phyloP scores from a whole-genome alignment of 1,284 basidiomycete species.

The Melanopsichium pennsylvanicum region DNA sequence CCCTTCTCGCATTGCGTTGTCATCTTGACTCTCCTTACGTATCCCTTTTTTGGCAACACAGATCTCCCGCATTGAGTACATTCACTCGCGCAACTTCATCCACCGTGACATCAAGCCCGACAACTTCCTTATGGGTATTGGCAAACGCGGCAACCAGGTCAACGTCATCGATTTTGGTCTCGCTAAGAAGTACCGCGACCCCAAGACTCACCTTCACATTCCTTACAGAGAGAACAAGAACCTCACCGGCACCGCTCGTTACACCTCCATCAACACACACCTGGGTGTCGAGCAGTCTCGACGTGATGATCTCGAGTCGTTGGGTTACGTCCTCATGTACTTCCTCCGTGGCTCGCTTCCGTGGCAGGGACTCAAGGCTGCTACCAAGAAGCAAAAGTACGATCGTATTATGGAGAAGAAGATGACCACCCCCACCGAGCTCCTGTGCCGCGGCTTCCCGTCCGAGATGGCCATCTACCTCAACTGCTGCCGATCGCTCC shows the following conservation, averaged over 20 bases:
- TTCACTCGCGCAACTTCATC: slow-evolving; percentile 99
- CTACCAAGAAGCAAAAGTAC: slow-evolving; percentile 67
- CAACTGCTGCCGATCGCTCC: slow-evolving; percentile 66
- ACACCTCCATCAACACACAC: slow-evolving; percentile 99
- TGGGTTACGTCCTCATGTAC: slow-evolving; percentile 66
- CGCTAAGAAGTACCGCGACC: slow-evolving; percentile 99
- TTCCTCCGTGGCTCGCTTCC: slow-evolving; percentile 65
- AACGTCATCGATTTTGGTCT: slow-evolving; percentile 99
- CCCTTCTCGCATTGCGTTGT: too few species aligned
- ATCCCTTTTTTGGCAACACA: slow-evolving; percentile 63
- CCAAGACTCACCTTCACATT: slow-evolving; percentile 98
- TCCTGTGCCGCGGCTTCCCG: slow-evolving; percentile 66
- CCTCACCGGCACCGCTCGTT: slow-evolving; percentile 95
- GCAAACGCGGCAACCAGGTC: slow-evolving; percentile 98
- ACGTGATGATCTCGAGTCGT: slow-evolving; percentile 64
- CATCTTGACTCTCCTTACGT: neutral
- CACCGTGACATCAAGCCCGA: slow-evolving; percentile 99
- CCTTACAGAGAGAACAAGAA: slow-evolving; percentile 99
- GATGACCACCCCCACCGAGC: slow-evolving; percentile 67
- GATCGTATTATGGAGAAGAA: slow-evolving; percentile 67
- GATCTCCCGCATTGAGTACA: slow-evolving; percentile 99
- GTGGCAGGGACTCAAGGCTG: slow-evolving; percentile 66
- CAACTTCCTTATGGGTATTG: slow-evolving; percentile 99
- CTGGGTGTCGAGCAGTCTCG: slow-evolving; percentile 76
- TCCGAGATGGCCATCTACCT: slow-evolving; percentile 67